Conservation (phyloP, 768 basidiomycete species). For the Favolaschia claudopus region DNA sequence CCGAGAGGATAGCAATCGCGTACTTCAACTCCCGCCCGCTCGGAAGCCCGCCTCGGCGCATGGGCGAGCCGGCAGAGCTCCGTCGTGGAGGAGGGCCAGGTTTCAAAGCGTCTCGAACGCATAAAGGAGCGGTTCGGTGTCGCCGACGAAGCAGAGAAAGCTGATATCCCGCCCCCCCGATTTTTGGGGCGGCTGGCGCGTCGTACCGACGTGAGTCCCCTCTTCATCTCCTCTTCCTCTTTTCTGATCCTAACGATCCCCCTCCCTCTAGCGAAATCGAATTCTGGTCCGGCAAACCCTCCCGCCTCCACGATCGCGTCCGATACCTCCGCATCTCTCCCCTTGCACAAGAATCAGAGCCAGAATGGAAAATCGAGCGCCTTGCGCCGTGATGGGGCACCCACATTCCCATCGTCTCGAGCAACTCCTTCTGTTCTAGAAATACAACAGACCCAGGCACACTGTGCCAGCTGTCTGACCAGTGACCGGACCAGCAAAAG, state of each 20-base stretch:
- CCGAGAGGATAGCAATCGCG: conserved; percentile 73
- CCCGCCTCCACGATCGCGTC: conserved; percentile 90
- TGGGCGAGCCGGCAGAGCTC: conserved; percentile 93
- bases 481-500: no score
- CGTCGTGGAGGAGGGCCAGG: conserved; percentile 75
- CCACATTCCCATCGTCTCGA: background rate
- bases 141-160: conserved; percentile 45
- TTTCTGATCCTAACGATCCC: conserved; percentile 16
- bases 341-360: conserved; percentile 45
- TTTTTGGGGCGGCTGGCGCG: conserved; percentile 97
- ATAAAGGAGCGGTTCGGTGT: conserved; percentile 65
- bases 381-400: conserved; percentile 67
- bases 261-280: conserved; percentile 79
- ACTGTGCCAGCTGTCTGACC: no score
- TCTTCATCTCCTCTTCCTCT: conserved; percentile 4
- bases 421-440: no score
- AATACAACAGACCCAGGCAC: no score
- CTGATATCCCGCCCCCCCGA: conserved; percentile 79
- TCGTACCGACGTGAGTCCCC: conserved; percentile 81
- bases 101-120: conserved; percentile 66
- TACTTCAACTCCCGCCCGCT: conserved; percentile 87
- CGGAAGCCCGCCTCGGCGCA: conserved; percentile 87
- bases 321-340: conserved; percentile 60
- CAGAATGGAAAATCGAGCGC: conserved; percentile 80
- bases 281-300: conserved; percentile 98